A percentile compares a stretch with the other conserved stretches of the same genome.
Evolutionary conservation across 2,329 filamentous ascomycete species (phyloP).

Genomic region (Penicillium sp.): DNA sequence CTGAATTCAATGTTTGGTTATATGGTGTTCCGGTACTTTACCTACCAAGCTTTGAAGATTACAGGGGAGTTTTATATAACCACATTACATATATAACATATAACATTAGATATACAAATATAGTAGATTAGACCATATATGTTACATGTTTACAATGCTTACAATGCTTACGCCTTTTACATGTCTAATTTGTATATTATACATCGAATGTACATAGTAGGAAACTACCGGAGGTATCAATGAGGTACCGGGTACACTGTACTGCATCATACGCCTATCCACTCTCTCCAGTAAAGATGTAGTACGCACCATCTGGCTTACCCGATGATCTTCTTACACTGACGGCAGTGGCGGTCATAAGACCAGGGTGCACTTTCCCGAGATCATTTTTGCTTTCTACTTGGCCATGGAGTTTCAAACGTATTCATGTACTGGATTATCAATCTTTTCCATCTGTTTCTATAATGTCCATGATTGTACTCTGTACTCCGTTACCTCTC

Average conservation of each 20-base stretch:
- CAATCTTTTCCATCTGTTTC: conserved; percentile 21
- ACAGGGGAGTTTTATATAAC: background rate
- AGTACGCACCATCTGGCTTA: conserved; percentile 1
- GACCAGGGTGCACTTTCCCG: conserved; percentile 13
- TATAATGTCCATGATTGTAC: background rate
- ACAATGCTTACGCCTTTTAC: too few relatives aligned
- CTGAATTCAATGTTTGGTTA: conserved; percentile 4
- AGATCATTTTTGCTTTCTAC: background rate
- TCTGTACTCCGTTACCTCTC: background rate
- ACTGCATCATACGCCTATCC: conserved; percentile 5
- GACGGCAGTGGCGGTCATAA: conserved; percentile 23
- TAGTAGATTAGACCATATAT: too few relatives aligned
- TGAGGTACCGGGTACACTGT: conserved; percentile 9
- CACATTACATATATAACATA: background rate
- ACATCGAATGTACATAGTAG: background rate
- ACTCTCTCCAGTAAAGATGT: conserved; percentile 1
- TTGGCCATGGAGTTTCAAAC: background rate
- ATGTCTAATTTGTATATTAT: background rate
- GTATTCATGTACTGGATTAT: conserved; percentile 5
- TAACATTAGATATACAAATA: background rate
- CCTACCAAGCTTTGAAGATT: background rate
- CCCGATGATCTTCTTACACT: conserved; percentile 22
- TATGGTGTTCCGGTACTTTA: conserved; percentile 1
- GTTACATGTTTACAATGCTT: background rate
- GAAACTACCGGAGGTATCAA: background rate